Conservation (phyloP, 2,329 filamentous ascomycete species). For the Xylaria multiplex region DNA sequence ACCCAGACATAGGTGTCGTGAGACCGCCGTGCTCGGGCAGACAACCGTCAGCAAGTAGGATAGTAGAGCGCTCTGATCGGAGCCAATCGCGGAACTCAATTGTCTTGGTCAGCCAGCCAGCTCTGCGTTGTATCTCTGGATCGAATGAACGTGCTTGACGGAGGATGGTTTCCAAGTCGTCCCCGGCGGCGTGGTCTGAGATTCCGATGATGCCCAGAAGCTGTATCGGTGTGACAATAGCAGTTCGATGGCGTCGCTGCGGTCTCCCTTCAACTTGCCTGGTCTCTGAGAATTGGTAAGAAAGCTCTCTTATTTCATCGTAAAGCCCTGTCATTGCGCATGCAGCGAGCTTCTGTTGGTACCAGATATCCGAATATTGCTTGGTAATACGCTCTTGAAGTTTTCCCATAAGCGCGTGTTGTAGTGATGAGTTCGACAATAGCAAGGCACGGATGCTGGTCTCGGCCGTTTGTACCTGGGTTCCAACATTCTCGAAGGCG, state of each 20-base stretch:
- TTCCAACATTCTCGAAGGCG: neutral
- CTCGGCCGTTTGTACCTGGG: neutral
- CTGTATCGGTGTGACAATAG: neutral
- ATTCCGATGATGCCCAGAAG: neutral
- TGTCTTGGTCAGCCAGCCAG: neutral
- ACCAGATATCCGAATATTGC: neutral
- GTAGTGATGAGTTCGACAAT: neutral
- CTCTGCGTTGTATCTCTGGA: neutral
- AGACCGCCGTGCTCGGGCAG: neutral
- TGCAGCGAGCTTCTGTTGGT: neutral
- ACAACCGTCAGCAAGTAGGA: slow-evolving; percentile 1
- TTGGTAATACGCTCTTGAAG: neutral
- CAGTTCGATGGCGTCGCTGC: neutral
- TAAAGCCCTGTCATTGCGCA: neutral
- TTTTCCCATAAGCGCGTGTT: slow-evolving; percentile 3
- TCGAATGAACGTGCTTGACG: neutral
- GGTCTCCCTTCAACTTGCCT: neutral
- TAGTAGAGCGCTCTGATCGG: neutral
- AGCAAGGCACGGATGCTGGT: neutral
- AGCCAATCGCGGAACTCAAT: neutral
- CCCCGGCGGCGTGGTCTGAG: neutral
- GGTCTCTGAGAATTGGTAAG: neutral
- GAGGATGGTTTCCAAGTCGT: neutral
- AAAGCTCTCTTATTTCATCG: neutral
- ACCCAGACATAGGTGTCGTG: too few relatives aligned